Percentiles rank a stretch among this genome's conserved stretches.
These are phyloP conservation scores for Rhodotorula sp. DNA, from an alignment of 1,284 basidiomycete species.

Conservation along the genomic window DNA sequence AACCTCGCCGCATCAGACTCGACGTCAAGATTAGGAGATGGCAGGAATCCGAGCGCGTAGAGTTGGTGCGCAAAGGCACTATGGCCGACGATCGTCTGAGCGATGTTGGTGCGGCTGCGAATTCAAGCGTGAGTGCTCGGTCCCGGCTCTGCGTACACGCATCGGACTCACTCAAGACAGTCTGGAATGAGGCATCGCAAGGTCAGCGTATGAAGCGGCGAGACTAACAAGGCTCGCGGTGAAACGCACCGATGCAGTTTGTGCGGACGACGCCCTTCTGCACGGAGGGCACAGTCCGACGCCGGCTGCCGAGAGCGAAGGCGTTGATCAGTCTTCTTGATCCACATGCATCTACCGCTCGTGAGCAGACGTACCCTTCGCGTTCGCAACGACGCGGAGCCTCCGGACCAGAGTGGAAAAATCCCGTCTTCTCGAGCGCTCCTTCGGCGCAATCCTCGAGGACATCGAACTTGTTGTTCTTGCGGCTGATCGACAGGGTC, in stretches of 20 bases:
- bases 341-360: too few relatives aligned
- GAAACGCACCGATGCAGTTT: slow-evolving; percentile 80
- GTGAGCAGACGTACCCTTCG: neutral
- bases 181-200: slow-evolving; percentile 57
- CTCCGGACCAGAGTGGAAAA: slow-evolving; percentile 71
- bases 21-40: slow-evolving; percentile 79
- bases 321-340: neutral
- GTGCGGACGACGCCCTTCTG: slow-evolving; percentile 83
- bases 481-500: neutral
- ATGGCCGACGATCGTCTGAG: slow-evolving; percentile 97
- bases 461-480: slow-evolving; percentile 92
- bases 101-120: slow-evolving; percentile 78
- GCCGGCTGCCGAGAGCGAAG: neutral
- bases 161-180: slow-evolving; percentile 66
- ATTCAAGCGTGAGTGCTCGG: neutral
- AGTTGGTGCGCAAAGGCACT: slow-evolving; percentile 92
- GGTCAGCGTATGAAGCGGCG: neutral
- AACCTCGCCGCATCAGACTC: slow-evolving; percentile 96
- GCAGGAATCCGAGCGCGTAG: slow-evolving; percentile 85
- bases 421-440: slow-evolving; percentile 82
- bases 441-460: slow-evolving; percentile 95
- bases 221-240: slow-evolving; percentile 44
- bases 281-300: slow-evolving; percentile 49
- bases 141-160: accelerated
- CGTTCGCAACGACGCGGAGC: slow-evolving; percentile 23